These are phyloP conservation scores for Salix arbutifolia DNA, from an alignment of 345 rosid genomes.

Conservation along the genomic window DNA sequence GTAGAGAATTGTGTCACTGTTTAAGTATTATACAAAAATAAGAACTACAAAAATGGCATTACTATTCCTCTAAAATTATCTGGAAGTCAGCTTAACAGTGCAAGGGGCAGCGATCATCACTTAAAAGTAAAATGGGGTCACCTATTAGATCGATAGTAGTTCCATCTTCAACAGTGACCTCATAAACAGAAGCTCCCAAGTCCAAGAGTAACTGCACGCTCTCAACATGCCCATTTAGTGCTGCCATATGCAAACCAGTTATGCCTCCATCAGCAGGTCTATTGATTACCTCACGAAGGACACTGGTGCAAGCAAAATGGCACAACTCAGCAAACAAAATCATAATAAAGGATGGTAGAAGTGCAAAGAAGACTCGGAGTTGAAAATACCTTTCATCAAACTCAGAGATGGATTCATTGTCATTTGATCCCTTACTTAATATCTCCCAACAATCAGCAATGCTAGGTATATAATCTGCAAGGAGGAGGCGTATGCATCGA, in stretches of 20 bases:
- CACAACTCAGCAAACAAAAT: constrained; percentile 1
- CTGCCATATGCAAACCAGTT: constrained; percentile 91
- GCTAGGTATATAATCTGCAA: constrained; percentile 83
- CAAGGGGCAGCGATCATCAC: neutral
- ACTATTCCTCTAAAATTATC: neutral
- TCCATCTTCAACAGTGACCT: constrained; percentile 86
- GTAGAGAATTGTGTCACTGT: neutral
- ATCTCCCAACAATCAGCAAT: constrained; percentile 48
- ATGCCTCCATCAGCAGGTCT: constrained; percentile 94
- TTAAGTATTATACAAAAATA: neutral
- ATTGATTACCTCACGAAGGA: constrained; percentile 58
- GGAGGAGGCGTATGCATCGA: constrained; percentile 79
- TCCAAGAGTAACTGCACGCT: constrained; percentile 77
- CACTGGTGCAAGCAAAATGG: constrained; percentile 36
- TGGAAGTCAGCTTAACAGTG: neutral
- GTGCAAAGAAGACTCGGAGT: neutral
- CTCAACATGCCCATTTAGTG: constrained; percentile 83
- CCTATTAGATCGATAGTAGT: constrained; percentile 93
- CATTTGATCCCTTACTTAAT: constrained; percentile 32
- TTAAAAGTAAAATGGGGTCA: constrained; percentile 9
- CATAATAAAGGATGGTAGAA: neutral
- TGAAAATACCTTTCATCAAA: constrained; percentile 51
- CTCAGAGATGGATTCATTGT: constrained; percentile 37
- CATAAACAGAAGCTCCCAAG: constrained; percentile 75
- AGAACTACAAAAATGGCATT: neutral